Evolutionary conservation across 805 yeast genomes (phyloP), one percentile per base, ranked within the genome.

Genomic region (Saturnispora bothae): DNA sequence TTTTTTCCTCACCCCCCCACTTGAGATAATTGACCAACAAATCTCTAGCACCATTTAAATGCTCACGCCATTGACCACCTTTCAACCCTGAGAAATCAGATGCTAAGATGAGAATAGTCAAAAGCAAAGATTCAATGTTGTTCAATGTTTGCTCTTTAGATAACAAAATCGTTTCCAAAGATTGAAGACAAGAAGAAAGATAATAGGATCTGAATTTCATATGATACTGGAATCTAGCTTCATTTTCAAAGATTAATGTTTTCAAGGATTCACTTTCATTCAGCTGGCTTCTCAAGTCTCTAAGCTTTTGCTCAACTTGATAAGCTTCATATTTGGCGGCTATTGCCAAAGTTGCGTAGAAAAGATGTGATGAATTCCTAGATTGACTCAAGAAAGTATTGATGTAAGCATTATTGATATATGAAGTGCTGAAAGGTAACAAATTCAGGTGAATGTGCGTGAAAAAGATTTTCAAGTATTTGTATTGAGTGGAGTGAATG

Each of bases 331-430:
- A 66, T 29, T 76, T 65, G 0, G 89, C 88, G 3, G 89, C 83
- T 31, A 76, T 78, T 0, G 89, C 83, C 32, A 82, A 51, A 4
- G 80, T 66, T 0, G 88, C 85, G 38, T 82, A 80, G 29, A 82
- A 57, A 10, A 82, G 51, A 50, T 76, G 81, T 0, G 82, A 68
- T 40, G 81, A 81, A 27, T 65, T 64, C 35, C 55, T 57, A 2
- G 63, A 58, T 29, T 55, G 57, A 17, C 51, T 38, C 9, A 61
- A 40, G 33, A 60, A 55, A 21, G 57, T 50, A 18, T 52, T 52
- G 13, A 59, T 56, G 35, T 59, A 56, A 1, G 61, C 53, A 38
- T 57, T 59, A 31, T 55, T 51, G 8, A 59, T 39, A 36, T 59
- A 57, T 29, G 52, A 51, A 3, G 64, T 53, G 16, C 62, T 50